Evolutionary conservation across 148 eudicot genomes (phyloP).

Genomic region (Chenopodium berlandieri): DNA sequence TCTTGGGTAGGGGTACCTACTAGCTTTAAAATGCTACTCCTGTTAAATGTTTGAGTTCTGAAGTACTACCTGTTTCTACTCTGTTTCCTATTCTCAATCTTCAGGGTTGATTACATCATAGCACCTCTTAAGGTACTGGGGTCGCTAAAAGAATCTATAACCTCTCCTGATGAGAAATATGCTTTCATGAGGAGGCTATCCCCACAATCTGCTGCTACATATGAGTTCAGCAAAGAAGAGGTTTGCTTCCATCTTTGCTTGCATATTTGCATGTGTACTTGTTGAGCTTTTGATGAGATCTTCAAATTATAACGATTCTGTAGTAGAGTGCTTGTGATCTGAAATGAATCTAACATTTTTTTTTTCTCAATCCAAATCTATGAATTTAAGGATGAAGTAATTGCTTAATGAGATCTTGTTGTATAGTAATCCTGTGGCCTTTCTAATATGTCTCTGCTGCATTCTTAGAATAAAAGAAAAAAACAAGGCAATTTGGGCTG

Average conservation of each 20-base stretch:
- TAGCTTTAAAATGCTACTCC: not conserved
- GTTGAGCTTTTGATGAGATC: not conserved
- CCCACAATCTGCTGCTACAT: constrained; percentile 74
- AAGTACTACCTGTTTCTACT: constrained; percentile 6
- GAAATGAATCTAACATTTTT: not conserved
- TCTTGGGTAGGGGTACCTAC: constrained; percentile 54
- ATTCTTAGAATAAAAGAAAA: not conserved
- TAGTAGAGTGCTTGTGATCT: not conserved
- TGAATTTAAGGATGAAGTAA: not conserved
- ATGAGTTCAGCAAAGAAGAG: constrained; percentile 77
- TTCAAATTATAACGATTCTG: not conserved
- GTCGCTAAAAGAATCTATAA: constrained; percentile 73
- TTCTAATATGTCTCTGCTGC: not conserved
- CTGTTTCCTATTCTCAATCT: not conserved
- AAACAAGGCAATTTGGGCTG: not conserved
- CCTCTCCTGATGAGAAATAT: constrained; percentile 82
- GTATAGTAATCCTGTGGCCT: not conserved
- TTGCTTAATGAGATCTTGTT: not conserved
- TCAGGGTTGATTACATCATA: constrained; percentile 93
- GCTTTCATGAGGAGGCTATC: constrained; percentile 68
- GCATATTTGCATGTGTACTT: not conserved
- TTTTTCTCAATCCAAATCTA: not conserved
- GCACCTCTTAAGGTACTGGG: constrained; percentile 87
- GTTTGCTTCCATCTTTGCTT: constrained; percentile 41
- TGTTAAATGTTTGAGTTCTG: not conserved